Percentiles rank a stretch among this genome's conserved stretches.
These are phyloP conservation scores for Neurospora crassa DNA, from an alignment of 2,329 filamentous ascomycete species.

Conservation along the genomic window DNA sequence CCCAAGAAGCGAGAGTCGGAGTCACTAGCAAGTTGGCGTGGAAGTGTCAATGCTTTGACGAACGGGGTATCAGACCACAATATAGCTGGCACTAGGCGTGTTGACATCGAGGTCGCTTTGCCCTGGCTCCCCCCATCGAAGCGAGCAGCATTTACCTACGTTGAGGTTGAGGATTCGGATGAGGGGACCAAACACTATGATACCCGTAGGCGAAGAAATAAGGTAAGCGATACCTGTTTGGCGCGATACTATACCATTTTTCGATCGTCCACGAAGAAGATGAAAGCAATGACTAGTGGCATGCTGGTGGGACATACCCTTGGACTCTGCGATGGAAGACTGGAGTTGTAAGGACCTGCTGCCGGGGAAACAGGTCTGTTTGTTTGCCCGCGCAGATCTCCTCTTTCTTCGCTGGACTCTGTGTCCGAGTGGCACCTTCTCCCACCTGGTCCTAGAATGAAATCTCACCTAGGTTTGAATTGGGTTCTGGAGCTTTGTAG, in stretches of 20 bases:
- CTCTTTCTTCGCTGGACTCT: background rate
- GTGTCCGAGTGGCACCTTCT: background rate
- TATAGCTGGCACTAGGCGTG: background rate
- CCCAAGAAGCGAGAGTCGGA: background rate
- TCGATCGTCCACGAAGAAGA: background rate
- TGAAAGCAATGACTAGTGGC: background rate
- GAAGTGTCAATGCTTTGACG: background rate
- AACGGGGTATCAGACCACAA: background rate
- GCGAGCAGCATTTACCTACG: conserved; percentile 7
- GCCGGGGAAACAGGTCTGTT: background rate
- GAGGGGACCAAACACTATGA: background rate
- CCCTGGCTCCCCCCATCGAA: conserved; percentile 9
- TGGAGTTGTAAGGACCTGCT: background rate
- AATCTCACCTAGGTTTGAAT: background rate
- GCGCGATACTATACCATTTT: background rate
- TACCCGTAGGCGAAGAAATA: background rate
- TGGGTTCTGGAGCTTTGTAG: background rate
- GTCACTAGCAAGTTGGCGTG: background rate
- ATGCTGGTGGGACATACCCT: background rate
- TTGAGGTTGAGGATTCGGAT: conserved; percentile 7
- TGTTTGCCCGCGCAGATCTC: background rate
- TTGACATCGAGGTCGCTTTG: conserved; percentile 13
- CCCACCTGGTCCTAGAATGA: background rate
- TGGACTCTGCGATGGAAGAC: background rate
- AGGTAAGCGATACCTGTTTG: background rate